Evolutionary conservation across 2,329 filamentous ascomycete genomes (phyloP).

Genomic region (Fusarium avenaceum): DNA sequence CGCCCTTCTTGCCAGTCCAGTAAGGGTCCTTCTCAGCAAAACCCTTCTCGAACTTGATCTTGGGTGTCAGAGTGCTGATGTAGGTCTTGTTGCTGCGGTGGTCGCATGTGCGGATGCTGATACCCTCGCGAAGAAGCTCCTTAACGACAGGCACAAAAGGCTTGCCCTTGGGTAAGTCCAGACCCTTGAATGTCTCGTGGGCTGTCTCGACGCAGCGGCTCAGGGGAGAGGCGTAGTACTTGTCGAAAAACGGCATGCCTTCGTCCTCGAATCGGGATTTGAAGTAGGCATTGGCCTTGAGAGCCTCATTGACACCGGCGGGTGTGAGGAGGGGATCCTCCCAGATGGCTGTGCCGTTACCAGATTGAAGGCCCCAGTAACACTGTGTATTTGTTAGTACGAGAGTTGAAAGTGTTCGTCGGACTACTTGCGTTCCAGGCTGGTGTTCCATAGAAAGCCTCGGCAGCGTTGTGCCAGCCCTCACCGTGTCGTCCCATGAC

Average conservation of each 20-base stretch:
- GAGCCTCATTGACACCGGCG: conserved; percentile 68
- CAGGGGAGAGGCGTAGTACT: conserved; percentile 75
- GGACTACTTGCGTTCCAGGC: conserved; percentile 72
- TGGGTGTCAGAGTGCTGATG: conserved; percentile 66
- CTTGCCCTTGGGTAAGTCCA: conserved; percentile 63
- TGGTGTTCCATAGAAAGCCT: conserved; percentile 75
- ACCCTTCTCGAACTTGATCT: conserved; percentile 69
- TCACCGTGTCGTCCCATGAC: conserved; percentile 79
- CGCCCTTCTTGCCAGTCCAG: conserved; percentile 59
- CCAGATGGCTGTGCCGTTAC: conserved; percentile 74
- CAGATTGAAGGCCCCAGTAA: conserved; percentile 75
- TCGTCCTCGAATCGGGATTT: conserved; percentile 63
- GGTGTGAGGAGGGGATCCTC: conserved; percentile 73
- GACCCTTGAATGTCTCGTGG: conserved; percentile 69
- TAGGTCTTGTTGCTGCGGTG: conserved; percentile 67
- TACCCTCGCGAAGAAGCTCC: conserved; percentile 74
- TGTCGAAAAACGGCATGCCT: conserved; percentile 71
- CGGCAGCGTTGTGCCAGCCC: conserved; percentile 73
- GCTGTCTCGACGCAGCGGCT: conserved; percentile 74
- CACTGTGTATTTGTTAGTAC: conserved; percentile 56
- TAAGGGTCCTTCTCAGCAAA: conserved; percentile 69
- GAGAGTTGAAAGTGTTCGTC: accelerated
- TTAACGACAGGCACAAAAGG: conserved; percentile 73
- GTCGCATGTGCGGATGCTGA: conserved; percentile 78
- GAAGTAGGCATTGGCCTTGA: conserved; percentile 72